phyloP scores from a whole-genome alignment of 805 yeast genomes.

The Limtongia smithiae region DNA sequence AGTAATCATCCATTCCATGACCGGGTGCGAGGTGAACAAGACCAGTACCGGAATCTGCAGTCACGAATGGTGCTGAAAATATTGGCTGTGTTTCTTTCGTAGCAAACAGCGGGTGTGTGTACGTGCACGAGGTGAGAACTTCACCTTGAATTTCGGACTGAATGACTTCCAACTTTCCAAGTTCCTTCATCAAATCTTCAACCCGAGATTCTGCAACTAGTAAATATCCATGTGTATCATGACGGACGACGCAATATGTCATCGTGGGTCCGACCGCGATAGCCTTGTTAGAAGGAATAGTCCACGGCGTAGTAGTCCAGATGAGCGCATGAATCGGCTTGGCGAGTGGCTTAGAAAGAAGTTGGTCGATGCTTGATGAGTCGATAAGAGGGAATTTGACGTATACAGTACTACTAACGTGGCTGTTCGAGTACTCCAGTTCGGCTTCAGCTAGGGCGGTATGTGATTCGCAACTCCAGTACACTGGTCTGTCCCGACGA shows the following conservation, averaged over 20 bases:
- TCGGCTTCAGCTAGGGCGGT: constrained; percentile 98
- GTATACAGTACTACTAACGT: constrained; percentile 63
- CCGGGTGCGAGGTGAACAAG: constrained; percentile 97
- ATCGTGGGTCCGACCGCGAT: constrained; percentile 63
- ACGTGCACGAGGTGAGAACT: constrained; percentile 43
- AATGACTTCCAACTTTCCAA: constrained; percentile 17
- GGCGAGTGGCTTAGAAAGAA: constrained; percentile 4
- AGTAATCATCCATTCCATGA: constrained; percentile 91
- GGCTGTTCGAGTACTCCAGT: constrained; percentile 74
- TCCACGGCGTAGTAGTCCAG: constrained; percentile 99
- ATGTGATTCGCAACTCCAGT: constrained; percentile 92
- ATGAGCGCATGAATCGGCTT: constrained; percentile 41
- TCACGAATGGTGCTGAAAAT: constrained; percentile 77
- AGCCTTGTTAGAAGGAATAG: constrained; percentile 82
- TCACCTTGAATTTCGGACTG: constrained; percentile 43
- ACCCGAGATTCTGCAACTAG: constrained; percentile 57
- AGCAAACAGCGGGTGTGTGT: constrained; percentile 54
- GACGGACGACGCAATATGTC: constrained; percentile 51
- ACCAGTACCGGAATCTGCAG: constrained; percentile 83
- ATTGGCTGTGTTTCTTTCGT: constrained; percentile 50
- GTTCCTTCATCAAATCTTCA: constrained; percentile 36
- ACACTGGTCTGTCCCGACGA: constrained; percentile 90
- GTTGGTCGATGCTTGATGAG: constrained; percentile 28
- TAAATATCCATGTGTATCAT: constrained; percentile 42
- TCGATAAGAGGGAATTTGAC: constrained; percentile 59